These are phyloP conservation scores for Colletotrichum brevisporum DNA, from an alignment of 2,329 filamentous ascomycete genomes.

Conservation along the genomic window DNA sequence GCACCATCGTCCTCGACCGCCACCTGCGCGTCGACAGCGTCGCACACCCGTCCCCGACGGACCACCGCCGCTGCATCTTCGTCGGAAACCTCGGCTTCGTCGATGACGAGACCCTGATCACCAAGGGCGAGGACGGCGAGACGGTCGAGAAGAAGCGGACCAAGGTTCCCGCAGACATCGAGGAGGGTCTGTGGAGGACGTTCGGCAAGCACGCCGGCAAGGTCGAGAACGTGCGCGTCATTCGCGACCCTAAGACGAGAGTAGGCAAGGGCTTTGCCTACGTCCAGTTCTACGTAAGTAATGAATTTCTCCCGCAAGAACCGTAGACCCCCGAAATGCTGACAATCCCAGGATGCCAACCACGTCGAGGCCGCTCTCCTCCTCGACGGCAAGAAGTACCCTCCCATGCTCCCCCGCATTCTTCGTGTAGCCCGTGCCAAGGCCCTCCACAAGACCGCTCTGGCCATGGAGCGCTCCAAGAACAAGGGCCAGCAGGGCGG, in stretches of 20 bases:
- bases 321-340: slow-evolving; percentile 1
- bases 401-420: slow-evolving; percentile 90
- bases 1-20: slow-evolving; percentile 84
- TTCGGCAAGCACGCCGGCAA: slow-evolving; percentile 81
- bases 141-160: slow-evolving; percentile 80
- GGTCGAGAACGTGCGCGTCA: slow-evolving; percentile 93
- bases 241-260: slow-evolving; percentile 89
- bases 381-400: slow-evolving; percentile 91
- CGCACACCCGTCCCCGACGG: slow-evolving; percentile 85
- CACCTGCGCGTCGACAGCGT: slow-evolving; percentile 94
- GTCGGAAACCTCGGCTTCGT: slow-evolving; percentile 97
- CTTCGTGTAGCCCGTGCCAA: slow-evolving; percentile 91
- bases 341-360: slow-evolving; percentile 75
- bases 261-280: slow-evolving; percentile 98
- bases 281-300: slow-evolving; percentile 86
- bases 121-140: slow-evolving; percentile 74
- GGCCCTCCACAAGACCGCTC: slow-evolving; percentile 73
- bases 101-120: slow-evolving; percentile 85
- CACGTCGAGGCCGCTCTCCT: slow-evolving; percentile 92
- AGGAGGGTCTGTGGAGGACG: slow-evolving; percentile 91
- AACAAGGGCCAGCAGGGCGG: slow-evolving; percentile 46
- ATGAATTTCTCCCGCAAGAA: slow-evolving; percentile 1
- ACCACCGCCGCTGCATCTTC: slow-evolving; percentile 93
- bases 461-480: slow-evolving; percentile 65
- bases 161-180: slow-evolving; percentile 84